Percentiles rank a stretch among this genome's conserved stretches.
phyloP scores from a whole-genome alignment of 495 filamentous ascomycete species.

The Penicillium turbatum region DNA sequence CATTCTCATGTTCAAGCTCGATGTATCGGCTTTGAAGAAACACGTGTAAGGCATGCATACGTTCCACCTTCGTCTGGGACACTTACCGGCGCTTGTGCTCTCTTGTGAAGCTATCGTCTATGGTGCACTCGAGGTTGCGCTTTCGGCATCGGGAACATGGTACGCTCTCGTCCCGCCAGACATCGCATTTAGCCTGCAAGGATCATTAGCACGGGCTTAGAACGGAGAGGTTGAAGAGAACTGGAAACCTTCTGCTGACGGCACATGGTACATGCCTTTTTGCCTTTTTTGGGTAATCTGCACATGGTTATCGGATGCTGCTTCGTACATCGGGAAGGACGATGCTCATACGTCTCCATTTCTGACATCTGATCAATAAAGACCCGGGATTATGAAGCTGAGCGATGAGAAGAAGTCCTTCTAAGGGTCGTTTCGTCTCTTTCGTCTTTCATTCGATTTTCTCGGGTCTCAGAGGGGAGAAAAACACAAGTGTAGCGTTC shows the following conservation, averaged over 20 bases:
- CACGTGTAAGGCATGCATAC: neutral
- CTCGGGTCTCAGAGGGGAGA: neutral
- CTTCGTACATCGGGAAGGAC: neutral
- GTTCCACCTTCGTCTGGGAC: neutral
- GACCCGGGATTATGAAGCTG: neutral
- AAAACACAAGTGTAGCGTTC: neutral
- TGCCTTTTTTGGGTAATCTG: conserved; percentile 37
- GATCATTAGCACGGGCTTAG: neutral
- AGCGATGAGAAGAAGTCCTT: neutral
- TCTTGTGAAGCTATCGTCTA: conserved; percentile 43
- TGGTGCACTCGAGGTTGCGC: conserved; percentile 34
- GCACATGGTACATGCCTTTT: conserved; percentile 45
- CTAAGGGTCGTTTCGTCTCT: neutral
- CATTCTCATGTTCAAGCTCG: conserved; percentile 36
- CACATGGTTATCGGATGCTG: neutral
- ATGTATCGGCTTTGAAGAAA: conserved; percentile 29
- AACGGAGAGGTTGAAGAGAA: too few species aligned
- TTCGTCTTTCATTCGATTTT: neutral
- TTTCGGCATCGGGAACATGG: conserved; percentile 39
- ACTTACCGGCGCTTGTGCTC: conserved; percentile 44
- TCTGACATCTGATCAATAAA: neutral
- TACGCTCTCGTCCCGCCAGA: conserved; percentile 29
- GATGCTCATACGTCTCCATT: conserved; percentile 14
- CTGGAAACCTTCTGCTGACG: conserved; percentile 40
- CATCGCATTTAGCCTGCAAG: conserved; percentile 40